A percentile compares a stretch with the other conserved stretches of the same genome.
Evolutionary conservation across 140 eudicot genomes (phyloP).

Genomic region (Artemisia princeps): DNA sequence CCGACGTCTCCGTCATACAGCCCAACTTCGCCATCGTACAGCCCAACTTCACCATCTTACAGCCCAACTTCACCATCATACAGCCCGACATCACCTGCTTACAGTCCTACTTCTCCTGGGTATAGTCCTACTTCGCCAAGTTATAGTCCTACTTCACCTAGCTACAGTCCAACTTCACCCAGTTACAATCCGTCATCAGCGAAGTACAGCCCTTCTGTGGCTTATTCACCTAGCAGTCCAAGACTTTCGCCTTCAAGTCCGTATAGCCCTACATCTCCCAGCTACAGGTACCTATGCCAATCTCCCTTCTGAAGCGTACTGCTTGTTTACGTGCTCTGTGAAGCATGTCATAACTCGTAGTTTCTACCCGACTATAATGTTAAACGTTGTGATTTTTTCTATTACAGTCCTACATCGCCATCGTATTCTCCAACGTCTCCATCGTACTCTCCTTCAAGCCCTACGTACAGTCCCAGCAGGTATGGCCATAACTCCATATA

Average conservation of each 20-base stretch:
- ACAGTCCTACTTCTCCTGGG: background rate
- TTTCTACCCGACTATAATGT: too few species aligned
- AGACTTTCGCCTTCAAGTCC: conserved; percentile 46
- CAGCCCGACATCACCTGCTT: background rate
- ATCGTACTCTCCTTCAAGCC: conserved; percentile 95
- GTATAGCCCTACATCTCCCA: conserved; percentile 90
- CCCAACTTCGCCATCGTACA: conserved; percentile 22
- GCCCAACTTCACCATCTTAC: conserved; percentile 55
- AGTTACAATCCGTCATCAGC: conserved; percentile 57
- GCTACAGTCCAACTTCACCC: conserved; percentile 72
- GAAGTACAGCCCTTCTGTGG: conserved; percentile 61
- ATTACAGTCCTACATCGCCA: conserved; percentile 93
- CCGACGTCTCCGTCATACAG: conserved; percentile 31
- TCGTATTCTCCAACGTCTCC: conserved; percentile 97
- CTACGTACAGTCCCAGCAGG: conserved; percentile 98
- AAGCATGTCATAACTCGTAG: too few species aligned
- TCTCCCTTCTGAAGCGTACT: background rate
- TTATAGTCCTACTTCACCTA: conserved; percentile 42
- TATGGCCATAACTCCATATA: conserved; percentile 21
- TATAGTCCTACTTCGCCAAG: conserved; percentile 41
- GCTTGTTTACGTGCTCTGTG: too few species aligned
- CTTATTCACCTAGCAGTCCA: conserved; percentile 63
- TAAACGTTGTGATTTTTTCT: conserved; percentile 11
- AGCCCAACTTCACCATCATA: conserved; percentile 56
- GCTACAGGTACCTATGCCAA: conserved; percentile 57